Evolutionary conservation across 2,329 filamentous ascomycete species (phyloP).

Genomic region (Alternaria angustiovoidea): DNA sequence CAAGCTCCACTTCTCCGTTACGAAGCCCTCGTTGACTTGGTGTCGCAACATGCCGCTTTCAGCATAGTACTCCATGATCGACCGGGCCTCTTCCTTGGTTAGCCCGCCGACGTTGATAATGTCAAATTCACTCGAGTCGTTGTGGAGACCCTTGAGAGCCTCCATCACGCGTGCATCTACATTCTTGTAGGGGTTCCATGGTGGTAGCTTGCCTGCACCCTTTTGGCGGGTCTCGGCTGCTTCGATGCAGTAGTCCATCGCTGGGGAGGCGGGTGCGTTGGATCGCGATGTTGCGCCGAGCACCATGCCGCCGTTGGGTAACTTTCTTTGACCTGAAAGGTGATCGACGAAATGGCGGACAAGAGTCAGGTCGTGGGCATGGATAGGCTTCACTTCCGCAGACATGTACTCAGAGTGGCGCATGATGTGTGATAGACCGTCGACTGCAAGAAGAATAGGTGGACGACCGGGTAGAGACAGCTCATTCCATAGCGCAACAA

Average conservation of each 20-base stretch:
- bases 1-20: conserved; percentile 85
- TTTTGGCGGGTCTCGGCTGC: conserved; percentile 57
- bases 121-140: conserved; percentile 48
- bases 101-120: conserved; percentile 70
- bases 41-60: conserved; percentile 80
- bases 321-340: conserved; percentile 59
- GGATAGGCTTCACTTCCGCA: conserved; percentile 75
- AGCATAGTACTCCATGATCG: conserved; percentile 93
- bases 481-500: conserved; percentile 83
- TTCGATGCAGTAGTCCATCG: conserved; percentile 72
- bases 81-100: conserved; percentile 75
- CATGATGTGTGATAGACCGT: conserved; percentile 86
- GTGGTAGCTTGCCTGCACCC: conserved; percentile 43
- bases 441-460: conserved; percentile 76
- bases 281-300: conserved; percentile 77
- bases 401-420: conserved; percentile 76
- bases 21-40: conserved; percentile 72
- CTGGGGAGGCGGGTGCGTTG: conserved; percentile 71
- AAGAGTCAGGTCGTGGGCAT: conserved; percentile 83
- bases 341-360: conserved; percentile 78
- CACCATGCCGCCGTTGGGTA: conserved; percentile 79
- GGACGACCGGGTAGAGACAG: conserved; percentile 67
- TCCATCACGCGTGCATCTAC: conserved; percentile 63
- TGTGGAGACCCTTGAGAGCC: conserved; percentile 50
- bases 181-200: conserved; percentile 61